Conservation (phyloP, 768 basidiomycete species). For the Phanerochaete sordida region DNA sequence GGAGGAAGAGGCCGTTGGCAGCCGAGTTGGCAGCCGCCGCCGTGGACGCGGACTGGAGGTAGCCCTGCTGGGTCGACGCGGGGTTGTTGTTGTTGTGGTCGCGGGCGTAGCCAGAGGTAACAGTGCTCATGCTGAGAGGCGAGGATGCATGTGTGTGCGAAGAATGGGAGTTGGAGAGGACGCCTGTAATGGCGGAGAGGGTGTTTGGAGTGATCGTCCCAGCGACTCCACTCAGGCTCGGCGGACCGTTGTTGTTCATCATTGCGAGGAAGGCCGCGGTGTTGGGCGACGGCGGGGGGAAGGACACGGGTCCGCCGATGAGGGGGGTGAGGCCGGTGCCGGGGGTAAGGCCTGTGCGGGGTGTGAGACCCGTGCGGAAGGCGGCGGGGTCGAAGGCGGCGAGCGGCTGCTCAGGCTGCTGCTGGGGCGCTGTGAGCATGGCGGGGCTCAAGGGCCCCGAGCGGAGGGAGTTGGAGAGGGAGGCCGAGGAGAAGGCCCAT, state of each 20-base stretch:
- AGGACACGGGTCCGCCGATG: constrained; percentile 56
- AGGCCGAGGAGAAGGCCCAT: constrained; percentile 59
- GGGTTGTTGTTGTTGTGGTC: constrained; percentile 17
- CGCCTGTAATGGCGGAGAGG: constrained; percentile 77
- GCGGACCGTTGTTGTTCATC: constrained; percentile 51
- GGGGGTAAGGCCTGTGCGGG: constrained; percentile 78
- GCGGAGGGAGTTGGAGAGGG: constrained; percentile 75
- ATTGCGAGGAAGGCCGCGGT: constrained; percentile 92
- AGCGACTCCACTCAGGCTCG: constrained; percentile 24
- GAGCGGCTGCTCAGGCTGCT: constrained; percentile 32
- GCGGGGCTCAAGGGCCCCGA: constrained; percentile 94
- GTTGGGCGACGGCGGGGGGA: constrained; percentile 82
- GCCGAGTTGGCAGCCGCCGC: constrained; percentile 64
- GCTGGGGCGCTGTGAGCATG: constrained; percentile 87
- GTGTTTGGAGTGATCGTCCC: constrained; percentile 62
- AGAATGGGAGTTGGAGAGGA: constrained; percentile 60
- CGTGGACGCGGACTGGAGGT: constrained; percentile 39
- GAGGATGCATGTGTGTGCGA: constrained; percentile 54
- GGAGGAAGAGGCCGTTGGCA: constrained; percentile 90
- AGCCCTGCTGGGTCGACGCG: constrained; percentile 19
- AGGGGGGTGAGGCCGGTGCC: constrained; percentile 78
- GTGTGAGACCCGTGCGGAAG: constrained; percentile 87
- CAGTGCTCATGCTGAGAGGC: constrained; percentile 33
- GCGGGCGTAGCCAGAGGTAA: constrained; percentile 18
- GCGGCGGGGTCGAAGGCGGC: constrained; percentile 64